A percentile compares a stretch with the other conserved stretches of the same genome.
phyloP scores from a whole-genome alignment of 768 basidiomycete species.

The Trametes punicea region DNA sequence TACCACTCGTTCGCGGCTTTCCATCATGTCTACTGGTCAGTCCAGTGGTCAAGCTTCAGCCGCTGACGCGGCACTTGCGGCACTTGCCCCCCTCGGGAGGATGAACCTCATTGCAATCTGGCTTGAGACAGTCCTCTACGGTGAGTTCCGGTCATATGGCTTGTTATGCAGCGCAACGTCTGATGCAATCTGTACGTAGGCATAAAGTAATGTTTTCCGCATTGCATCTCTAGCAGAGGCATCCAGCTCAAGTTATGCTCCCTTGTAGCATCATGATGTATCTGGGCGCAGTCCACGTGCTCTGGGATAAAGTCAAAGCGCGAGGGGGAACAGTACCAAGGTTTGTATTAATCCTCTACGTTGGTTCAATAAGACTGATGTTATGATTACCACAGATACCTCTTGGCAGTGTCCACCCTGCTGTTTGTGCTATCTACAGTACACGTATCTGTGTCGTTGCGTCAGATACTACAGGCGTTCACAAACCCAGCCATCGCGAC shows the following conservation, averaged over 20 bases:
- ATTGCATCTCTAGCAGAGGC: too few species aligned
- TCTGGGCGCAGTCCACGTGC: neutral
- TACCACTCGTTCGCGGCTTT: neutral
- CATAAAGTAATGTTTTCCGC: neutral
- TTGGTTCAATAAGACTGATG: too few species aligned
- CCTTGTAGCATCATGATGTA: neutral
- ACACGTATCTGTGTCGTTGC: neutral
- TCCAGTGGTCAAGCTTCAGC: neutral
- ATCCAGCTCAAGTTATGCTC: neutral
- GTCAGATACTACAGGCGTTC: neutral
- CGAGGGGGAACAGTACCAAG: neutral
- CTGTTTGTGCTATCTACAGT: neutral
- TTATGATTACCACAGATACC: too few species aligned
- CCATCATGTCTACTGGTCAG: neutral
- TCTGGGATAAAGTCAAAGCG: neutral
- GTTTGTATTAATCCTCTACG: too few species aligned
- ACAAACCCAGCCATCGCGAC: neutral
- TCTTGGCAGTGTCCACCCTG: neutral
- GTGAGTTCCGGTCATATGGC: neutral
- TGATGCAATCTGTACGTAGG: neutral
- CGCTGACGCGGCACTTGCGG: neutral
- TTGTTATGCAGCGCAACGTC: neutral
- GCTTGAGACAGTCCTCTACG: neutral
- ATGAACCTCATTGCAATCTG: constrained; percentile 1
- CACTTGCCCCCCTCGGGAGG: neutral